These are phyloP conservation scores for Medicago truncatula DNA, from an alignment of 306 rosid species.

Conservation along the genomic window MtrunA17r5.0-ANR NC_053045.1:56192501-56193000, in stretches of 20 bases:
- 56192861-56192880: not conserved
- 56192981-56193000: too few relatives aligned
- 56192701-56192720: too few relatives aligned
- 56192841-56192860: not conserved
- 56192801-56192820: not conserved
- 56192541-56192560: too few relatives aligned
- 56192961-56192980: not conserved
- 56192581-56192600: not conserved
- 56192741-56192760: too few relatives aligned
- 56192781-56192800: not conserved
- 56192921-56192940: not conserved
- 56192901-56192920: not conserved
- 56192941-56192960: not conserved
- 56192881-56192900: not conserved
- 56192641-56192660: not conserved
- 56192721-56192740: too few relatives aligned
- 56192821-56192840: too few relatives aligned
- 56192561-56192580: too few relatives aligned
- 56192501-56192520: too few relatives aligned
- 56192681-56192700: not conserved
- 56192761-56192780: not conserved
- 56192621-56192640: not conserved
- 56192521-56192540: too few relatives aligned
- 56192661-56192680: not conserved
- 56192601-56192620: not conserved